Evolutionary conservation across 768 basidiomycete species (phyloP).

Genomic region (Boletus eberwhitei): DNA sequence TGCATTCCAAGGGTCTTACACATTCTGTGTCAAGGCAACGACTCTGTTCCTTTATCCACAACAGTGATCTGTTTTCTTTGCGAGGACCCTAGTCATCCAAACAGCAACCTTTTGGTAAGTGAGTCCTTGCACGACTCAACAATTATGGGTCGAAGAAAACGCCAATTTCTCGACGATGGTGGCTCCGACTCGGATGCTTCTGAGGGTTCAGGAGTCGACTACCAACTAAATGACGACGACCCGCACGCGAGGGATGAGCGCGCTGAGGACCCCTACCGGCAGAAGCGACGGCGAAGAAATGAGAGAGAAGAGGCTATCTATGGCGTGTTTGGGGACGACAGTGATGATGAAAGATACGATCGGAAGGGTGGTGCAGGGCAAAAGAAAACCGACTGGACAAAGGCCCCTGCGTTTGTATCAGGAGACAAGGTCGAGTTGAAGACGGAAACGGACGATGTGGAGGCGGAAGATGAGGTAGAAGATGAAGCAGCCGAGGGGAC

Average conservation of each 20-base stretch:
- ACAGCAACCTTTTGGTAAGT: background rate
- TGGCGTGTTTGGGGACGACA: slow-evolving; percentile 71
- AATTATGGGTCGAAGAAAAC: slow-evolving; percentile 73
- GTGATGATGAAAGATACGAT: slow-evolving; percentile 54
- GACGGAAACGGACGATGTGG: slow-evolving; percentile 41
- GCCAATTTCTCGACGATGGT: slow-evolving; percentile 67
- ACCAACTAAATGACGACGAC: slow-evolving; percentile 47
- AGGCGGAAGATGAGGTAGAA: slow-evolving; percentile 34
- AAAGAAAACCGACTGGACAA: slow-evolving; percentile 65
- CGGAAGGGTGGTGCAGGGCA: slow-evolving; percentile 24
- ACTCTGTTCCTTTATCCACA: too few relatives aligned
- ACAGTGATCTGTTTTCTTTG: background rate
- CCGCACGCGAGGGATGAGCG: slow-evolving; percentile 71
- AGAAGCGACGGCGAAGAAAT: slow-evolving; percentile 62
- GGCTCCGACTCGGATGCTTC: slow-evolving; percentile 76
- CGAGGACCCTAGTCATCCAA: background rate
- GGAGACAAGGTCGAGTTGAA: slow-evolving; percentile 43
- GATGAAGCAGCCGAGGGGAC: slow-evolving; percentile 36
- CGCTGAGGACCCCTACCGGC: slow-evolving; percentile 68
- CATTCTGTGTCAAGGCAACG: too few relatives aligned
- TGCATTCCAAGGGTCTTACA: too few relatives aligned
- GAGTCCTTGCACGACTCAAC: slow-evolving; percentile 6
- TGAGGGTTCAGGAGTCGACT: slow-evolving; percentile 50
- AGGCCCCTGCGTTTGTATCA: slow-evolving; percentile 72
- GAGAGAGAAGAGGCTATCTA: slow-evolving; percentile 74